Conservation (phyloP, 2,329 filamentous ascomycete species). For the Beauveria sp. region DNA sequence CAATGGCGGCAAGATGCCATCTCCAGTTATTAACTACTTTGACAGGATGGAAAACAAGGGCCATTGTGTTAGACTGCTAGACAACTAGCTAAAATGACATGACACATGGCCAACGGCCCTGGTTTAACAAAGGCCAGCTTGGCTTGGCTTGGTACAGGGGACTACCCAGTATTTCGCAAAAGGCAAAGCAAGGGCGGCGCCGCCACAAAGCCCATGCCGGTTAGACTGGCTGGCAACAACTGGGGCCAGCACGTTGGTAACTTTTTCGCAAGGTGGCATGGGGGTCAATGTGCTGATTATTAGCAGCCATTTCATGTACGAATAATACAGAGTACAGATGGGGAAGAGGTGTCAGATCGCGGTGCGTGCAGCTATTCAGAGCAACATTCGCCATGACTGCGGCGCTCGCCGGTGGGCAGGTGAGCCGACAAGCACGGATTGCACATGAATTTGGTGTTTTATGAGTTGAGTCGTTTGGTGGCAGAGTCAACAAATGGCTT, state of each 20-base stretch:
- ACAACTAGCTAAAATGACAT: not conserved
- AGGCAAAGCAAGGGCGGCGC: too few relatives aligned
- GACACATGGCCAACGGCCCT: not conserved
- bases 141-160: not conserved
- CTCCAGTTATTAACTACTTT: too few relatives aligned
- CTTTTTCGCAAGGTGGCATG: too few relatives aligned
- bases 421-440: not conserved
- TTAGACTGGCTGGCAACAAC: too few relatives aligned
- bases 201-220: too few relatives aligned
- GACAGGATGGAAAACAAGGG: not conserved
- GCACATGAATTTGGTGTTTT: too few relatives aligned
- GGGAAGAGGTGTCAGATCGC: not conserved
- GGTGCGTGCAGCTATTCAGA: not conserved
- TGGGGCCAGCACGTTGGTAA: too few relatives aligned
- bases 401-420: not conserved
- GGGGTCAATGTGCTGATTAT: not conserved
- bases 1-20: too few relatives aligned
- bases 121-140: not conserved
- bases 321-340: not conserved
- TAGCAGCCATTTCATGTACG: not conserved
- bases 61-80: too few relatives aligned
- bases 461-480: too few relatives aligned
- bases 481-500: too few relatives aligned
- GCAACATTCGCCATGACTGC: too few relatives aligned
- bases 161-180: not conserved